These are phyloP conservation scores for Lathyrus oleraceus DNA, from an alignment of 306 rosid genomes.

Conservation along the genomic window DNA sequence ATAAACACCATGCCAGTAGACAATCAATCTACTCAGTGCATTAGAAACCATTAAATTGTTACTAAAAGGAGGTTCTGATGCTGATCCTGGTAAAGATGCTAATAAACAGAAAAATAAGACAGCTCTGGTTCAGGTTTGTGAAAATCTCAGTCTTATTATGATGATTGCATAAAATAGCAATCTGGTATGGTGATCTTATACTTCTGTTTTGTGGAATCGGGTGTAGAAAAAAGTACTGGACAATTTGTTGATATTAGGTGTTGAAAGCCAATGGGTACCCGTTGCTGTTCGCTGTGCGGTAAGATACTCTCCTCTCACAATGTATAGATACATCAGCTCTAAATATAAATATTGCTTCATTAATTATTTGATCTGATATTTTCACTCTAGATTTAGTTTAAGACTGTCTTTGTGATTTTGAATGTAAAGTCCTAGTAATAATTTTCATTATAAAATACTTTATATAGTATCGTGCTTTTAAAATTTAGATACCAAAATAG, in stretches of 20 bases:
- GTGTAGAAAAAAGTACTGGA: constrained; percentile 80
- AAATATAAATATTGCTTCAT: not conserved
- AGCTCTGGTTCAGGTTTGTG: constrained; percentile 78
- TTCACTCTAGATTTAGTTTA: not conserved
- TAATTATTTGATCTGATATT: not conserved
- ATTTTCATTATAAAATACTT: not conserved
- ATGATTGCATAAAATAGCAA: constrained; percentile 32
- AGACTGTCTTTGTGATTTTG: not conserved
- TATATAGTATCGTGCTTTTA: not conserved
- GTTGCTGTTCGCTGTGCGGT: constrained; percentile 80
- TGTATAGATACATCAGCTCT: not conserved
- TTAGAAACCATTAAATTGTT: constrained; percentile 79
- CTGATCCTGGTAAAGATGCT: constrained; percentile 72
- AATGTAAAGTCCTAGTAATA: not conserved
- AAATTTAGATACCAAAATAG: no score
- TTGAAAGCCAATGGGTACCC: constrained; percentile 97
- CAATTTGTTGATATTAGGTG: constrained; percentile 75
- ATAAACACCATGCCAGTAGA: constrained; percentile 84
- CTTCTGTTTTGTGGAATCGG: constrained; percentile 35
- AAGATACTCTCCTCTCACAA: constrained; percentile 36
- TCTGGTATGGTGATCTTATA: constrained; percentile 37
- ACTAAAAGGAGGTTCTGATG: constrained; percentile 70
- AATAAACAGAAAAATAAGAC: constrained; percentile 78
- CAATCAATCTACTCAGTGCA: constrained; percentile 83
- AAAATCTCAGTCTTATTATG: not conserved